Evolutionary conservation across 306 rosid species (phyloP).

Genomic region (Elaeagnus macrophylla): DNA sequence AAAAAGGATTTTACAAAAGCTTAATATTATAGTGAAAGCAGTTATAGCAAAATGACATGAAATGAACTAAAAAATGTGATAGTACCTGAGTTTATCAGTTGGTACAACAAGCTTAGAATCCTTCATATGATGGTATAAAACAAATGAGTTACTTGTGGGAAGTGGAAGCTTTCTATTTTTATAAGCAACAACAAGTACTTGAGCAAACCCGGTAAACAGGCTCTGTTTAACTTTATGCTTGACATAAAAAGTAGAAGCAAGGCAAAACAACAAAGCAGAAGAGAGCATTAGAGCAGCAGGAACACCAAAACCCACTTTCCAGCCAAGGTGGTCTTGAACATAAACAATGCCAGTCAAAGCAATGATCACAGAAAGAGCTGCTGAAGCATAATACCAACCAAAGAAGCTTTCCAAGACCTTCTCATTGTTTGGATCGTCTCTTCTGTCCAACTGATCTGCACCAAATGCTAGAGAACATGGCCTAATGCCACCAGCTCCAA

Average conservation of each 20-base stretch:
- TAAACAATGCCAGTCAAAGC: constrained; percentile 45
- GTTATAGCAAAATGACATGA: background rate
- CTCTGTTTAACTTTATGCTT: constrained; percentile 40
- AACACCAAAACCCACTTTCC: constrained; percentile 66
- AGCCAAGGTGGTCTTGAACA: constrained; percentile 47
- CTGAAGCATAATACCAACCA: constrained; percentile 49
- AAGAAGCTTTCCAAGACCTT: constrained; percentile 49
- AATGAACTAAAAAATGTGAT: background rate
- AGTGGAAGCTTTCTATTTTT: constrained; percentile 36
- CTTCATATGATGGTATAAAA: constrained; percentile 26
- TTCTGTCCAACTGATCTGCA: constrained; percentile 47
- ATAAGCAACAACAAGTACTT: constrained; percentile 37
- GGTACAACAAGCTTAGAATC: constrained; percentile 44
- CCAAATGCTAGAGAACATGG: constrained; percentile 58
- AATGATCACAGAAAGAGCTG: constrained; percentile 31
- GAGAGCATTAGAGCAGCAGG: constrained; percentile 52
- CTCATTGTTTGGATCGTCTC: constrained; percentile 28
- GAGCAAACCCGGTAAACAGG: constrained; percentile 41
- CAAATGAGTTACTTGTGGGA: constrained; percentile 20
- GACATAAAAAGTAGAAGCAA: constrained; percentile 42
- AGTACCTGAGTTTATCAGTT: constrained; percentile 49
- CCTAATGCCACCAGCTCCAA: constrained; percentile 54
- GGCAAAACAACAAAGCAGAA: constrained; percentile 33
- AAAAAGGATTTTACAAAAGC: too few relatives aligned
- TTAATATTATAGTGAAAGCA: background rate